Conservation (phyloP, 2,329 filamentous ascomycete species). For the Byssochlamys sp. region DNA sequence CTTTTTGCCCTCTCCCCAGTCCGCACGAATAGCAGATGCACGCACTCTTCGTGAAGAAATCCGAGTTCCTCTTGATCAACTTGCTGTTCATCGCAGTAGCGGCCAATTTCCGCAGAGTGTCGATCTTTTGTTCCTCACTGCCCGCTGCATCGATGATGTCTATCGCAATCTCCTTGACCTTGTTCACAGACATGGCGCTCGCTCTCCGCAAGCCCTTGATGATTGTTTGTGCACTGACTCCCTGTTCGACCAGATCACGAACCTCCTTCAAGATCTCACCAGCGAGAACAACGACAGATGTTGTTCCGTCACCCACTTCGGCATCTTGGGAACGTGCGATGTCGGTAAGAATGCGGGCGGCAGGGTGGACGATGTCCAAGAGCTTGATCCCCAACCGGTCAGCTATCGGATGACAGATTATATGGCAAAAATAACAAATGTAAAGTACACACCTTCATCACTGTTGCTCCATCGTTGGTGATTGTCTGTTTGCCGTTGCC, state of each 20-base stretch:
- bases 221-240: slow-evolving; percentile 93
- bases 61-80: slow-evolving; percentile 91
- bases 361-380: slow-evolving; percentile 95
- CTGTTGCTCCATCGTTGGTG: slow-evolving; percentile 96
- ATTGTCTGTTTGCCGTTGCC: slow-evolving; percentile 93
- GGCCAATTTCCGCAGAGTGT: slow-evolving; percentile 81
- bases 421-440: slow-evolving; percentile 3
- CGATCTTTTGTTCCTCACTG: slow-evolving; percentile 76
- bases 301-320: slow-evolving; percentile 95
- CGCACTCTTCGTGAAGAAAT: slow-evolving; percentile 94
- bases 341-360: slow-evolving; percentile 91
- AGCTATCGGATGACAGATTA: background rate
- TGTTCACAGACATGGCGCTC: slow-evolving; percentile 86
- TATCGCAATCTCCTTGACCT: slow-evolving; percentile 94
- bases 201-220: slow-evolving; percentile 90
- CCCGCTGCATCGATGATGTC: slow-evolving; percentile 55
- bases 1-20: background rate
- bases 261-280: slow-evolving; percentile 95
- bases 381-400: slow-evolving; percentile 47
- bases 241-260: slow-evolving; percentile 91
- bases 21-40: slow-evolving; percentile 5
- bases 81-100: slow-evolving; percentile 99
- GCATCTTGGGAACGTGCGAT: slow-evolving; percentile 98
- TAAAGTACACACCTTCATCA: slow-evolving; percentile 73
- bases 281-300: slow-evolving; percentile 92